A percentile compares a stretch with the other conserved stretches of the same genome.
These are phyloP conservation scores for Gryganskiella cystojenkinii DNA, from an alignment of 192 early-diverging fungal genomes.

Conservation along the genomic window DNA sequence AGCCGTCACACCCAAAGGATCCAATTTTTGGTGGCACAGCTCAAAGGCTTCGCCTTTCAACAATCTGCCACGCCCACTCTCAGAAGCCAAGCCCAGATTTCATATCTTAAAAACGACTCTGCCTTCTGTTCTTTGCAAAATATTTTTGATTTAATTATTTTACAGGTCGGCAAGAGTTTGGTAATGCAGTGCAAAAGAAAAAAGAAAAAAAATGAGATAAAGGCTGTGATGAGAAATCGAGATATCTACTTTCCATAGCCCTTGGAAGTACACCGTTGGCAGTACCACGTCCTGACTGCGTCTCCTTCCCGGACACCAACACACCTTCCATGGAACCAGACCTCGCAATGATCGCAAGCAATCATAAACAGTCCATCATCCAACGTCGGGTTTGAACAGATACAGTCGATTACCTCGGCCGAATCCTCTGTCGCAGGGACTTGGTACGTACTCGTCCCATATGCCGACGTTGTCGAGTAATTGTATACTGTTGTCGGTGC, in stretches of 20 bases:
- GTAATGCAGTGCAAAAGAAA: conserved; percentile 4
- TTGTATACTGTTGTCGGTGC: not conserved
- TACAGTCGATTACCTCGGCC: conserved; percentile 63
- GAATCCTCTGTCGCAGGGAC: conserved; percentile 6
- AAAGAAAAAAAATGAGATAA: conserved; percentile 12
- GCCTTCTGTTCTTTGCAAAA: no score
- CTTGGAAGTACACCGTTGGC: conserved; percentile 54
- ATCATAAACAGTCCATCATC: conserved; percentile 74
- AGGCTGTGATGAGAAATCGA: not conserved
- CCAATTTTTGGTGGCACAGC: no score
- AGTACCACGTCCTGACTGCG: conserved; percentile 59
- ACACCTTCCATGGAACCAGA: conserved; percentile 74
- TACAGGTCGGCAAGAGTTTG: not conserved
- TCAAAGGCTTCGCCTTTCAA: no score
- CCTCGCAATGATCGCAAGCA: conserved; percentile 67
- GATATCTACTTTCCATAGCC: not conserved
- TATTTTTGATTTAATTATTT: no score
- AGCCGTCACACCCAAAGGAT: no score
- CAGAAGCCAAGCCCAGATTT: no score
- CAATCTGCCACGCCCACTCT: no score
- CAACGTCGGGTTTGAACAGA: conserved; percentile 65
- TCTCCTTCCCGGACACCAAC: conserved; percentile 58
- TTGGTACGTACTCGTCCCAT: conserved; percentile 8
- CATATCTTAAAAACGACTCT: no score
- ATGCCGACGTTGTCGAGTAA: conserved; percentile 1